Percentiles rank a stretch among this genome's conserved stretches.
phyloP scores from a whole-genome alignment of 805 yeast genomes.

The Yarrowia deformans region DNA sequence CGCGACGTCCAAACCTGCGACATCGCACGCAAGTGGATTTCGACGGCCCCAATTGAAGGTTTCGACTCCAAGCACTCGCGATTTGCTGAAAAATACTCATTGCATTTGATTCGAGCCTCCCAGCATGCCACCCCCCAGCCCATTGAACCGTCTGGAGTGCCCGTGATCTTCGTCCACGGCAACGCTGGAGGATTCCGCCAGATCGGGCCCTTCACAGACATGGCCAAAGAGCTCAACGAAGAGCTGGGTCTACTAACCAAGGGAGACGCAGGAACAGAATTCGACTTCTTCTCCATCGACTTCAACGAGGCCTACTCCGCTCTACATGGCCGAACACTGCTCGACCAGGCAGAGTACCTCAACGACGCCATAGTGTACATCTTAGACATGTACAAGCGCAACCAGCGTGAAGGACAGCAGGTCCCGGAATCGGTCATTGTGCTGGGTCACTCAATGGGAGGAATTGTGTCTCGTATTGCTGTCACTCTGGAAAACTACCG shows the following conservation, averaged over 20 bases:
- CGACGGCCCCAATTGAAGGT: conserved; percentile 43
- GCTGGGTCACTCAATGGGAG: conserved; percentile 97
- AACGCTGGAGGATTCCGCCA: conserved; percentile 95
- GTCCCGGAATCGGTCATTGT: conserved; percentile 75
- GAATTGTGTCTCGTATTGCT: conserved; percentile 88
- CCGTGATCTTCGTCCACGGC: conserved; percentile 94
- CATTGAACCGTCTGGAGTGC: conserved; percentile 68
- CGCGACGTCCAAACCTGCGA: conserved; percentile 42
- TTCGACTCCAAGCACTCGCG: conserved; percentile 58
- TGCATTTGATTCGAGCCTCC: conserved; percentile 84
- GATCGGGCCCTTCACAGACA: conserved; percentile 43
- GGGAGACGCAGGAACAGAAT: conserved; percentile 48
- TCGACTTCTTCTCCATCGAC: conserved; percentile 91
- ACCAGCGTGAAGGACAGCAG: conserved; percentile 42
- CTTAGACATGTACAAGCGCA: conserved; percentile 64
- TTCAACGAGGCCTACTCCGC: conserved; percentile 97
- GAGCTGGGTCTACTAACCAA: conserved; percentile 44
- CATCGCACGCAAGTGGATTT: conserved; percentile 43
- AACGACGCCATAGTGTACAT: conserved; percentile 88
- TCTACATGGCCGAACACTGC: conserved; percentile 89
- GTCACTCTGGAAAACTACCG: conserved; percentile 78
- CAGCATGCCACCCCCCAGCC: conserved; percentile 39
- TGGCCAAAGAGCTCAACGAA: conserved; percentile 21
- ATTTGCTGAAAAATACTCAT: conserved; percentile 81
- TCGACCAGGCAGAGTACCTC: conserved; percentile 91